These are phyloP conservation scores for Calonectria pauciramosa DNA, from an alignment of 2,329 filamentous ascomycete species.

Conservation along the genomic window DNA sequence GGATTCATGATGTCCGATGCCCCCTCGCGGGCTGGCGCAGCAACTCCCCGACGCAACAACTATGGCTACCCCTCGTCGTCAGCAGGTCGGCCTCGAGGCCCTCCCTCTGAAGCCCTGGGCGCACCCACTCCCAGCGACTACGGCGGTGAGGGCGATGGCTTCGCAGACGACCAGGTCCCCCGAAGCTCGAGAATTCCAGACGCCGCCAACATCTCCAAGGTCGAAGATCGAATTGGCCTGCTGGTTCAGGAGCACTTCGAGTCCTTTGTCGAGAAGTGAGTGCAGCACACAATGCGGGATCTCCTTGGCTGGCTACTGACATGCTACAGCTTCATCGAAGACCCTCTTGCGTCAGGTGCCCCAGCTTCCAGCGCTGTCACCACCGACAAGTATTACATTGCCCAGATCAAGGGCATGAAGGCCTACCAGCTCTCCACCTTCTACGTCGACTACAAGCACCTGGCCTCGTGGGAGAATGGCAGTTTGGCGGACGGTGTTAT, in stretches of 20 bases:
- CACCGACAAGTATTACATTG: conserved; percentile 87
- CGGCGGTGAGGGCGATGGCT: conserved; percentile 66
- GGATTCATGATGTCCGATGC: conserved; percentile 71
- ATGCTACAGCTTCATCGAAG: conserved; percentile 73
- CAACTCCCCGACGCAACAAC: conserved; percentile 58
- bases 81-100: conserved; percentile 66
- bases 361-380: conserved; percentile 79
- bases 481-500: conserved; percentile 88
- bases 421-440: conserved; percentile 84
- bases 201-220: conserved; percentile 71
- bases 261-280: conserved; percentile 82
- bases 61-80: conserved; percentile 65
- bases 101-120: conserved; percentile 73
- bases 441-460: conserved; percentile 89
- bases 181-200: conserved; percentile 63
- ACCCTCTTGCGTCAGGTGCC: conserved; percentile 72
- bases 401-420: conserved; percentile 84
- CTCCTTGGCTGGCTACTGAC: background rate
- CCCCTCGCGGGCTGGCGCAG: conserved; percentile 56
- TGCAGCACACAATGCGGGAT: background rate
- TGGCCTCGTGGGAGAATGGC: conserved; percentile 82
- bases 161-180: conserved; percentile 75
- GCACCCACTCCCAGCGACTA: conserved; percentile 69
- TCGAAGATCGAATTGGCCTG: conserved; percentile 82
- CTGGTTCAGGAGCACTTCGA: conserved; percentile 84